phyloP scores from a whole-genome alignment of 345 rosid species.

The Arabidopsis arenosa region DNA sequence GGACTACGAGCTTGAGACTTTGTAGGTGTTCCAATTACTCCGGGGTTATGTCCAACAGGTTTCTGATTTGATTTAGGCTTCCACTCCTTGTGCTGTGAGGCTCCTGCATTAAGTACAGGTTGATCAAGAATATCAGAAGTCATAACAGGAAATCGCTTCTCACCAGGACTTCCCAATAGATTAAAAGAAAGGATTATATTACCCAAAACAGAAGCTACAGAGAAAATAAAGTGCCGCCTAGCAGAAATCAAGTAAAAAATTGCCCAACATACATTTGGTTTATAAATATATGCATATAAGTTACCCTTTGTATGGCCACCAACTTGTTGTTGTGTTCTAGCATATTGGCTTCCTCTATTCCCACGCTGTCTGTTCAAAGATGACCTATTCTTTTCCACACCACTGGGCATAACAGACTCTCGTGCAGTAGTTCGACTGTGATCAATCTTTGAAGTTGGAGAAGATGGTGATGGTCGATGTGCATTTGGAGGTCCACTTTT shows the following conservation, averaged over 20 bases:
- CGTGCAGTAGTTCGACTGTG: conserved; percentile 53
- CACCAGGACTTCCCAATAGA: conserved; percentile 4
- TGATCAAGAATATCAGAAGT: neutral
- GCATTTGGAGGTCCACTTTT: conserved; percentile 63
- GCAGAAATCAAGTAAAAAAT: conserved; percentile 1
- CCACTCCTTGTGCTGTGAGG: conserved; percentile 81
- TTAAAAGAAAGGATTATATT: neutral
- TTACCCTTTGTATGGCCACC: conserved; percentile 36
- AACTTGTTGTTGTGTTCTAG: conserved; percentile 39
- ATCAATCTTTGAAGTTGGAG: conserved; percentile 60
- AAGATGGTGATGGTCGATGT: conserved; percentile 57
- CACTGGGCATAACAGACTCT: conserved; percentile 50
- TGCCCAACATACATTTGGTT: neutral
- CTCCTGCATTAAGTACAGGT: conserved; percentile 51
- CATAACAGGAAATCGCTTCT: neutral
- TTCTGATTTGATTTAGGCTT: conserved; percentile 83
- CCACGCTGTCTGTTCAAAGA: conserved; percentile 55
- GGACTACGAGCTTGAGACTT: conserved; percentile 48
- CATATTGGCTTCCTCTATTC: conserved; percentile 34
- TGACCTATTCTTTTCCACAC: conserved; percentile 48
- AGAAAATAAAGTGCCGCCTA: neutral
- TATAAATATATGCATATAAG: neutral
- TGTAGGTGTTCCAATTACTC: conserved; percentile 71
- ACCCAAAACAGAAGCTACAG: neutral
- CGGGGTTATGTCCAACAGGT: conserved; percentile 50